phyloP scores from a whole-genome alignment of 176 grass and related monocot genomes.

The Urochloa ruziziensis region DNA sequence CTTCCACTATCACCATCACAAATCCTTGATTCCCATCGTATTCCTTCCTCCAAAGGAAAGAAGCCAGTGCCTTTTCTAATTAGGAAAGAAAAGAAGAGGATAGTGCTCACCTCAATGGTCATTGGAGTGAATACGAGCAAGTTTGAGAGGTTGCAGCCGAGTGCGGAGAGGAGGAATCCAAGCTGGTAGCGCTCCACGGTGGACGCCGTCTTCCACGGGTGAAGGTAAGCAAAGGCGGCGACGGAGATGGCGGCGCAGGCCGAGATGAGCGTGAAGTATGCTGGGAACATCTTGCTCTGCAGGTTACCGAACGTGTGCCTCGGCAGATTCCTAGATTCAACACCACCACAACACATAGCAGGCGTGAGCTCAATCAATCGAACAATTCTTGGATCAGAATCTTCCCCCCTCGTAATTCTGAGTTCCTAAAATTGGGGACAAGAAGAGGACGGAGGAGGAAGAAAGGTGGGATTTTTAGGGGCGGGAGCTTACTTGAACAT shows the following conservation, averaged over 20 bases:
- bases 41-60: background rate
- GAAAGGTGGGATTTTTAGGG: background rate
- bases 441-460: background rate
- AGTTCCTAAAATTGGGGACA: background rate
- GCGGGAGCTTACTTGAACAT: constrained; percentile 76
- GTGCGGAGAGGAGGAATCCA: constrained; percentile 74
- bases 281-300: constrained; percentile 97
- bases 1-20: too few relatives aligned
- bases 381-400: background rate
- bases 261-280: constrained; percentile 76
- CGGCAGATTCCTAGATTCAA: constrained; percentile 65
- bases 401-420: background rate
- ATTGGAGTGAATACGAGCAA: constrained; percentile 94
- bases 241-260: constrained; percentile 72
- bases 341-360: background rate
- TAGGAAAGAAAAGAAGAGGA: too few relatives aligned
- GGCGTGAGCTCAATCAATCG: background rate
- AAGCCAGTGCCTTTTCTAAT: background rate
- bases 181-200: constrained; percentile 80
- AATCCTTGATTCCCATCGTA: background rate
- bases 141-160: constrained; percentile 87
- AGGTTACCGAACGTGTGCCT: constrained; percentile 97
- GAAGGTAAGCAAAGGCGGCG: constrained; percentile 82
- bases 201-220: constrained; percentile 83
- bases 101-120: constrained; percentile 72